phyloP scores from a whole-genome alignment of 2,329 filamentous ascomycete genomes.

The Neospermospora avenae region DNA sequence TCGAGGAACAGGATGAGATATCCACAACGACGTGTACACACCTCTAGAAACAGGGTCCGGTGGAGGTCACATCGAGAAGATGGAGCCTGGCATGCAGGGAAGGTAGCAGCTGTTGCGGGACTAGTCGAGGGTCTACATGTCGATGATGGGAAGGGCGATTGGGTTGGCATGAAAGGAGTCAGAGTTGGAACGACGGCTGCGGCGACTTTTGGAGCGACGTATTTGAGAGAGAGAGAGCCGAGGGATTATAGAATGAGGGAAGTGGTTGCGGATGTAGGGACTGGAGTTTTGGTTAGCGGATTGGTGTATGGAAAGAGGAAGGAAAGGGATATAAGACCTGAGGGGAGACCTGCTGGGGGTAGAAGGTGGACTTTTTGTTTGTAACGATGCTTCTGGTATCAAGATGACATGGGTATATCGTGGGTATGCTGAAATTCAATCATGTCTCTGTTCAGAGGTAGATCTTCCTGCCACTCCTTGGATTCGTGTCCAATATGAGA shows the following conservation, averaged over 20 bases:
- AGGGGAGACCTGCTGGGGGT: not conserved
- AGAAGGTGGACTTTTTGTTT: constrained; percentile 11
- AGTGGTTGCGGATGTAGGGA: constrained; percentile 12
- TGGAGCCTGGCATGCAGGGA: constrained; percentile 23
- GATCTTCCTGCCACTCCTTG: too few species aligned
- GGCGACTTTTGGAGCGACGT: constrained; percentile 13
- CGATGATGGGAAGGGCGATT: constrained; percentile 41
- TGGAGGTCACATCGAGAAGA: constrained; percentile 18
- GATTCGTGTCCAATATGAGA: too few species aligned
- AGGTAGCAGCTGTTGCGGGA: constrained; percentile 33
- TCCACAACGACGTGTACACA: not conserved
- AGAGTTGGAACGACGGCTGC: constrained; percentile 19
- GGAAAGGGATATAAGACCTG: not conserved
- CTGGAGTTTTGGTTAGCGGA: constrained; percentile 11
- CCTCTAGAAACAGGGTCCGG: constrained; percentile 20
- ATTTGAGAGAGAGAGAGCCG: constrained; percentile 7
- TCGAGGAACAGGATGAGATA: not conserved
- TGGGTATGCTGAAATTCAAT: too few species aligned
- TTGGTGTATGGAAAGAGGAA: constrained; percentile 9
- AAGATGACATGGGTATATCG: too few species aligned
- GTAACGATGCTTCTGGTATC: not conserved
- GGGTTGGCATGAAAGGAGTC: constrained; percentile 30
- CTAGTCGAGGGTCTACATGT: constrained; percentile 40
- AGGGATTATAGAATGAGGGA: constrained; percentile 13
- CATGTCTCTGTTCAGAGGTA: too few species aligned